These are phyloP conservation scores for Setaria viridis DNA, from an alignment of 202 grass and related monocot genomes.

Conservation along the genomic window DNA sequence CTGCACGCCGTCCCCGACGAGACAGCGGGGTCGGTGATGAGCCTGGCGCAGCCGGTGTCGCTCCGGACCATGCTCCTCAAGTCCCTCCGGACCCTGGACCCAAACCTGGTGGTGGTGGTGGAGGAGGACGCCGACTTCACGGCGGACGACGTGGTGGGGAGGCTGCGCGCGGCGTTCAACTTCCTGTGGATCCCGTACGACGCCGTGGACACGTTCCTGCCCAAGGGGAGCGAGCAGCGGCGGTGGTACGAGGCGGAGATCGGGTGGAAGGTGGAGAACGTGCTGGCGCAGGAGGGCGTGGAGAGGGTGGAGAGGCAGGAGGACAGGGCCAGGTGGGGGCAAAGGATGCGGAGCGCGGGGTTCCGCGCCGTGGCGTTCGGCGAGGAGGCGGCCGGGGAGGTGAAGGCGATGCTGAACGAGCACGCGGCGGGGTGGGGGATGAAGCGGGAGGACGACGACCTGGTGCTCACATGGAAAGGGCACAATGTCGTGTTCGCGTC, in stretches of 20 bases:
- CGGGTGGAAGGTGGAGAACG: slow-evolving; percentile 95
- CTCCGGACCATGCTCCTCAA: slow-evolving; percentile 89
- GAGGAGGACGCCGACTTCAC: slow-evolving; percentile 98
- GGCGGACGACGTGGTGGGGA: slow-evolving; percentile 66
- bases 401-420: slow-evolving; percentile 85
- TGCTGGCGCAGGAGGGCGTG: slow-evolving; percentile 82
- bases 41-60: slow-evolving; percentile 50
- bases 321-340: slow-evolving; percentile 69
- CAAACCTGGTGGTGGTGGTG: slow-evolving; percentile 67
- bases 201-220: slow-evolving; percentile 90
- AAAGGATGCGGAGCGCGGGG: slow-evolving; percentile 78
- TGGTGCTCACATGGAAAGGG: slow-evolving; percentile 95
- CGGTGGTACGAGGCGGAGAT: slow-evolving; percentile 92
- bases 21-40: slow-evolving; percentile 65
- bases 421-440: slow-evolving; percentile 96
- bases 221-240: slow-evolving; percentile 84
- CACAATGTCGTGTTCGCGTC: slow-evolving; percentile 94
- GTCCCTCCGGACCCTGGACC: slow-evolving; percentile 72
- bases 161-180: slow-evolving; percentile 91
- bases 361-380: slow-evolving; percentile 68
- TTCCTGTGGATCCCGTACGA: slow-evolving; percentile 98
- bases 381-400: slow-evolving; percentile 79
- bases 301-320: slow-evolving; percentile 85
- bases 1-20: slow-evolving; percentile 83
- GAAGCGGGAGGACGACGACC: slow-evolving; percentile 95